These are phyloP conservation scores for Licmophora abbreviata DNA, from an alignment of 108 stramenopile species.

Conservation along the genomic window DNA sequence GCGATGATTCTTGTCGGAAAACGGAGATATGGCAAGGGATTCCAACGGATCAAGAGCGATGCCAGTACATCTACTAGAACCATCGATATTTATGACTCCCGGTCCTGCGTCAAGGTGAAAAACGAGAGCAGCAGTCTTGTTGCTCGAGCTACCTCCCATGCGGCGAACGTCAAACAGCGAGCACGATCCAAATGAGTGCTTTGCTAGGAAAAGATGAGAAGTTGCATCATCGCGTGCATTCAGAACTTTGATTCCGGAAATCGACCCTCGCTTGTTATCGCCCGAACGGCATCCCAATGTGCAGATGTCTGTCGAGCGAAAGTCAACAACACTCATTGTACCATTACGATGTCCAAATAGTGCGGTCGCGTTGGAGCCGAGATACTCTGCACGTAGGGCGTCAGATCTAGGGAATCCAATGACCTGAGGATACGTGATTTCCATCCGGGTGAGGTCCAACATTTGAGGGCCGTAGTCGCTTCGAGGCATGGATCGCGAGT, in stretches of 20 bases:
- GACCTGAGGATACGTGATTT: no score
- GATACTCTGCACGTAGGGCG: not conserved
- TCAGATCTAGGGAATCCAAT: not conserved
- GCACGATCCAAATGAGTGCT: conserved; percentile 3
- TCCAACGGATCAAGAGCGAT: not conserved
- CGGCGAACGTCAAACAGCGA: not conserved
- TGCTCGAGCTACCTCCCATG: not conserved
- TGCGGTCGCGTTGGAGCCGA: not conserved
- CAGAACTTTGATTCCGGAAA: no score
- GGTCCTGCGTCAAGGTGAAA: not conserved
- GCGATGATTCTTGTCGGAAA: not conserved
- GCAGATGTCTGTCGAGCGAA: not conserved
- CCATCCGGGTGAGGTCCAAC: no score
- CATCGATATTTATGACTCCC: not conserved
- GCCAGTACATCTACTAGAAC: not conserved
- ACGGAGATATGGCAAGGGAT: not conserved
- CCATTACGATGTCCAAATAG: conserved; percentile 1
- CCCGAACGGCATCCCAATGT: no score
- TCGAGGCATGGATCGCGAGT: no score
- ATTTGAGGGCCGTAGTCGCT: no score
- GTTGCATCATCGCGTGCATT: no score
- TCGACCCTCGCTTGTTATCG: no score
- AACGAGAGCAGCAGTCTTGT: not conserved
- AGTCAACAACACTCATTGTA: not conserved
- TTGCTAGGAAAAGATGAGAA: conserved; percentile 2